These are phyloP conservation scores for Mycena olivaceomarginata DNA, from an alignment of 768 basidiomycete genomes.

Conservation along the genomic window DNA sequence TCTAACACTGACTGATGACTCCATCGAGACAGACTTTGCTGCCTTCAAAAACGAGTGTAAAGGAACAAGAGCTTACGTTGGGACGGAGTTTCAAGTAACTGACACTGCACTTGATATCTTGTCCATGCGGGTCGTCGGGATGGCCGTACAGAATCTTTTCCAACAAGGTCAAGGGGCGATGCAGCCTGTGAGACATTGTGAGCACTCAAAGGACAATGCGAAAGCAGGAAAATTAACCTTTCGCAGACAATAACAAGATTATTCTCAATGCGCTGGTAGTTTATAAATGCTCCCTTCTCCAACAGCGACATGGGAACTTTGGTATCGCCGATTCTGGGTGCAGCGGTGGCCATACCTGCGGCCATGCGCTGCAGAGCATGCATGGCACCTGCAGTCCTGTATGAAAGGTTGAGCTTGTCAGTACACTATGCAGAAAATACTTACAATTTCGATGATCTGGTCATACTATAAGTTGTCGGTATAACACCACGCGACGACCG, in stretches of 20 bases:
- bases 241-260: constrained; percentile 92
- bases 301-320: constrained; percentile 93
- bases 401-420: constrained; percentile 69
- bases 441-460: no score
- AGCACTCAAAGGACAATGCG: constrained; percentile 27
- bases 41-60: background rate
- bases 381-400: constrained; percentile 71
- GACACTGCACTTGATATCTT: constrained; percentile 92
- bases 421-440: no score
- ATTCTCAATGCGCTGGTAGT: constrained; percentile 98
- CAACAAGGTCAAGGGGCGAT: constrained; percentile 93
- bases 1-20: background rate
- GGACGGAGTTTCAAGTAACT: constrained; percentile 99
- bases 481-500: constrained; percentile 6
- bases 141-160: constrained; percentile 99
- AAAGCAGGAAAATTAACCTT: constrained; percentile 67
- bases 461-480: background rate
- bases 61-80: constrained; percentile 79
- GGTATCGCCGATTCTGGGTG: constrained; percentile 89
- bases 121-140: constrained; percentile 93
- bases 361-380: constrained; percentile 71
- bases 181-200: constrained; percentile 73
- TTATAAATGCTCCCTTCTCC: constrained; percentile 89
- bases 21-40: background rate
- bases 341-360: constrained; percentile 88